Conservation (phyloP, 192 early-diverging fungal species). For the Physocladia obscura region DNA sequence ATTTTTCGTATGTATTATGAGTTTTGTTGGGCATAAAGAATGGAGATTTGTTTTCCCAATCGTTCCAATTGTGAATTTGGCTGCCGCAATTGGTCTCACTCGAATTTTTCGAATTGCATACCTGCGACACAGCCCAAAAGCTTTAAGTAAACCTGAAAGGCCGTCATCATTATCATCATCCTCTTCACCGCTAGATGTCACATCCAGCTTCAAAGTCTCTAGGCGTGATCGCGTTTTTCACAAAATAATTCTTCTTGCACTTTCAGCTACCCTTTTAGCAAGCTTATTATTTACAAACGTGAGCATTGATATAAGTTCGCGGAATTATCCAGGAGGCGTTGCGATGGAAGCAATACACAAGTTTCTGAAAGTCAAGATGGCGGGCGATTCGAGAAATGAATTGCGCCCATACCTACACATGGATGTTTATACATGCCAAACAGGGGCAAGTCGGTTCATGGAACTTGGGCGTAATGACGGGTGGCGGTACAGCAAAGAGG, state of each 20-base stretch:
- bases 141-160: too few species aligned
- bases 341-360: constrained; percentile 68
- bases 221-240: constrained; percentile 39
- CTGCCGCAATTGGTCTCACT: constrained; percentile 53
- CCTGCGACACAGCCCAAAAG: constrained; percentile 21
- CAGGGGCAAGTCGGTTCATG: constrained; percentile 15
- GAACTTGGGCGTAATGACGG: constrained; percentile 1
- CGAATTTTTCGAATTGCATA: constrained; percentile 28
- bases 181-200: not conserved
- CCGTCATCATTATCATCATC: too few species aligned
- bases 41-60: constrained; percentile 90
- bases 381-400: not conserved
- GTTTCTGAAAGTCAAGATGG: not conserved
- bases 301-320: constrained; percentile 51
- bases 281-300: constrained; percentile 6
- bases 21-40: constrained; percentile 87
- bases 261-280: not conserved
- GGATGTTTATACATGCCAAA: constrained; percentile 20
- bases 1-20: constrained; percentile 66
- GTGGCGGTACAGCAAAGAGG: constrained; percentile 28
- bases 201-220: too few species aligned
- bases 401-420: constrained; percentile 10
- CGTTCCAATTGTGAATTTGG: constrained; percentile 77
- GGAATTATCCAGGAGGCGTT: constrained; percentile 89
- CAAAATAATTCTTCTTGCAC: not conserved